These are phyloP conservation scores for Mycena sp. DNA, from an alignment of 1,284 basidiomycete species.

Conservation along the genomic window DNA sequence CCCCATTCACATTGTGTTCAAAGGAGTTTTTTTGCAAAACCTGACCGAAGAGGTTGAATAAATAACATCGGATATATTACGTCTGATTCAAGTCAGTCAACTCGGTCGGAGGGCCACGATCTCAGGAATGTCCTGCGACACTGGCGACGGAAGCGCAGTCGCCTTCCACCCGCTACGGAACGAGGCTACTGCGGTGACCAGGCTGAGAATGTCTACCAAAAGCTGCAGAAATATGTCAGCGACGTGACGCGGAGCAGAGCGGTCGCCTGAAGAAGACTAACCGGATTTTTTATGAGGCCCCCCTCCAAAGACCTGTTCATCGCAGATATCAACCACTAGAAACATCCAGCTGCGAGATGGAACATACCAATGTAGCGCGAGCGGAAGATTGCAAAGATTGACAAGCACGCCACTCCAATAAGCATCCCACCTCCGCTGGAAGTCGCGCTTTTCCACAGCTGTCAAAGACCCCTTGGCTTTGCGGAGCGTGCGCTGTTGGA, in stretches of 20 bases:
- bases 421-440: slow-evolving; percentile 70
- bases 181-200: slow-evolving; percentile 69
- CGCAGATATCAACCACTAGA: not conserved
- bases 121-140: slow-evolving; percentile 13
- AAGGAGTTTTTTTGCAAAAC: too few species aligned
- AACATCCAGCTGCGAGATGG: not conserved
- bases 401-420: slow-evolving; percentile 79
- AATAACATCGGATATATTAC: too few species aligned
- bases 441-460: slow-evolving; percentile 63
- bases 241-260: slow-evolving; percentile 5
- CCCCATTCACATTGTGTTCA: too few species aligned
- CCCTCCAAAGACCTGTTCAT: slow-evolving; percentile 69
- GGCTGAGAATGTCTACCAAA: slow-evolving; percentile 70
- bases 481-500: slow-evolving; percentile 62
- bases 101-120: slow-evolving; percentile 23
- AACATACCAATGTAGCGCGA: slow-evolving; percentile 85
- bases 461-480: slow-evolving; percentile 59
- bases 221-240: slow-evolving; percentile 48
- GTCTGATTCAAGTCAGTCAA: too few species aligned
- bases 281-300: slow-evolving; percentile 73
- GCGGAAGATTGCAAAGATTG: slow-evolving; percentile 81
- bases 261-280: slow-evolving; percentile 44
- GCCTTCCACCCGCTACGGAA: slow-evolving; percentile 82
- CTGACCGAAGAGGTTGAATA: too few species aligned
- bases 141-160: slow-evolving; percentile 54